A percentile compares a stretch with the other conserved stretches of the same genome.
These are phyloP conservation scores for Capsicum baccatum DNA, from an alignment of 257 asterid genomes.

Conservation along the genomic window DNA sequence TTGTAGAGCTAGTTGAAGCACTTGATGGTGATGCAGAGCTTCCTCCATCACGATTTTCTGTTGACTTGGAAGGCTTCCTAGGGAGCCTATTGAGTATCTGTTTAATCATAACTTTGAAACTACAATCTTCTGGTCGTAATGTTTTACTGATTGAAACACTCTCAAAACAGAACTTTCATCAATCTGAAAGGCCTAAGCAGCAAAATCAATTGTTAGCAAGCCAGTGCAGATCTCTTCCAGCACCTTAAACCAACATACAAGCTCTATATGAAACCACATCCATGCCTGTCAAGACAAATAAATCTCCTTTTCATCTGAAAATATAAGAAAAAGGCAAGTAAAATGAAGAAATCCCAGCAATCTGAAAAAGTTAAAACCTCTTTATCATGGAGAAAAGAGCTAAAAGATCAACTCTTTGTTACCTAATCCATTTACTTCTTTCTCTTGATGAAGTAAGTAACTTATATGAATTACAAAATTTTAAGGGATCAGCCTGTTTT, in stretches of 20 bases:
- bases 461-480: background rate
- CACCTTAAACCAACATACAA: slow-evolving; percentile 36
- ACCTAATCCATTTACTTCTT: background rate
- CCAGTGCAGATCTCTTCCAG: slow-evolving; percentile 34
- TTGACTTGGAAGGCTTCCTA: slow-evolving; percentile 63
- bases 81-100: slow-evolving; percentile 78
- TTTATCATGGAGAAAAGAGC: slow-evolving; percentile 1
- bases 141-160: slow-evolving; percentile 22
- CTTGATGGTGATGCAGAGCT: slow-evolving; percentile 49
- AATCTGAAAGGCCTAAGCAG: slow-evolving; percentile 32
- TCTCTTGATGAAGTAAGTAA: background rate
- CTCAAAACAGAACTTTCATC: slow-evolving; percentile 3
- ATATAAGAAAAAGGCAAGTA: slow-evolving; percentile 18
- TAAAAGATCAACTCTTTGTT: slow-evolving; percentile 8
- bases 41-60: slow-evolving; percentile 70
- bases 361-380: background rate
- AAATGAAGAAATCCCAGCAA: slow-evolving; percentile 19
- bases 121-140: slow-evolving; percentile 35
- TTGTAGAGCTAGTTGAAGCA: slow-evolving; percentile 50
- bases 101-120: slow-evolving; percentile 60
- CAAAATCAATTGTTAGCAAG: slow-evolving; percentile 27
- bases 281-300: slow-evolving; percentile 31
- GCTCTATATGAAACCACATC: slow-evolving; percentile 30
- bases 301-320: slow-evolving; percentile 47
- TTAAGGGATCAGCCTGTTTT: too few relatives aligned